Evolutionary conservation across 257 asterid species (phyloP).

Genomic region (Agastache rugosa): DNA sequence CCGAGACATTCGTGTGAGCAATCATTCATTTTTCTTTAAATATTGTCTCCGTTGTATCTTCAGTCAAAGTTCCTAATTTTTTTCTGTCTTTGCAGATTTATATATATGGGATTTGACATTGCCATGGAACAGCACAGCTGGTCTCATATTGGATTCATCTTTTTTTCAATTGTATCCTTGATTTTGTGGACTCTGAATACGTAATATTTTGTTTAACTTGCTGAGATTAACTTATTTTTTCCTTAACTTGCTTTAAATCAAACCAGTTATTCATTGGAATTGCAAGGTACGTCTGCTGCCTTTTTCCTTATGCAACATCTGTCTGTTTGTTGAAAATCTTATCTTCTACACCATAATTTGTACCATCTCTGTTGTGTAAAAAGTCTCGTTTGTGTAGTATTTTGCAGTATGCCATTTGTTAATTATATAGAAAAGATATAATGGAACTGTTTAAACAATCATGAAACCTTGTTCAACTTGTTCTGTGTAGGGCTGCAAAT

Average conservation of each 20-base stretch:
- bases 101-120: slow-evolving; percentile 98
- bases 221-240: slow-evolving; percentile 31
- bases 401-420: slow-evolving; percentile 16
- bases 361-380: not conserved
- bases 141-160: slow-evolving; percentile 98
- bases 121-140: slow-evolving; percentile 99
- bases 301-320: slow-evolving; percentile 25
- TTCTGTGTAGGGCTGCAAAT: slow-evolving; percentile 90
- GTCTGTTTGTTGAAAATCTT: slow-evolving; percentile 16
- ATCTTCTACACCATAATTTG: slow-evolving; percentile 12
- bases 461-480: slow-evolving; percentile 37
- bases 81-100: slow-evolving; percentile 68
- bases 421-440: slow-evolving; percentile 29
- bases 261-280: slow-evolving; percentile 81
- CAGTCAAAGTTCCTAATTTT: slow-evolving; percentile 33
- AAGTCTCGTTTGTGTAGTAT: slow-evolving; percentile 1
- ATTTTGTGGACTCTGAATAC: slow-evolving; percentile 13
- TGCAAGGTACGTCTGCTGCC: slow-evolving; percentile 74
- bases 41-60: slow-evolving; percentile 30
- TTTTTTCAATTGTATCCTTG: slow-evolving; percentile 97
- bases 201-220: slow-evolving; percentile 29
- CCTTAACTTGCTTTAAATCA: slow-evolving; percentile 60
- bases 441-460: slow-evolving; percentile 29
- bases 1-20: slow-evolving; percentile 95
- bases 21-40: slow-evolving; percentile 27